Evolutionary conservation across 1,139 yeast species (phyloP).

Genomic region (Yamadazyma siamensis): DNA sequence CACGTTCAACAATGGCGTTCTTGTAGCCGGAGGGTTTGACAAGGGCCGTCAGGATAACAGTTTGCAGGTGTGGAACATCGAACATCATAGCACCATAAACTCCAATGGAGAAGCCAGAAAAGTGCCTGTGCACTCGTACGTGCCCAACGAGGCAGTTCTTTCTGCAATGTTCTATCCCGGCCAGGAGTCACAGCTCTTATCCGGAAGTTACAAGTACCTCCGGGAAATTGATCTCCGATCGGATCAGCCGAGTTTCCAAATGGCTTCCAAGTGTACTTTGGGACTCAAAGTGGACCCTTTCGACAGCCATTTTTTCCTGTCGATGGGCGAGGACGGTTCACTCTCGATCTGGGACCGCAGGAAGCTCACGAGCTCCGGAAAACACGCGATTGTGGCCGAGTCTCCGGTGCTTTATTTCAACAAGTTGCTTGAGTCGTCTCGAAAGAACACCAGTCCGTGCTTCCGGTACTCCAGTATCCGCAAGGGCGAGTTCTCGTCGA

Average conservation of each 20-base stretch:
- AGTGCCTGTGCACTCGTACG: slow-evolving; percentile 57
- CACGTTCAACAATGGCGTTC: slow-evolving; percentile 61
- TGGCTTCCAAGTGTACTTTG: slow-evolving; percentile 71
- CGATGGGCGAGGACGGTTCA: slow-evolving; percentile 81
- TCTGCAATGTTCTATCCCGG: slow-evolving; percentile 68
- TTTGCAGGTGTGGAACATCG: slow-evolving; percentile 79
- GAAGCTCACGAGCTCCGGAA: slow-evolving; percentile 36
- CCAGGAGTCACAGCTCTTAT: slow-evolving; percentile 53
- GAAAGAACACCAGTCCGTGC: slow-evolving; percentile 60
- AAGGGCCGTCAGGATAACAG: slow-evolving; percentile 77
- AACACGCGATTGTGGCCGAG: slow-evolving; percentile 27
- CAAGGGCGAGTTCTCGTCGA: slow-evolving; percentile 72
- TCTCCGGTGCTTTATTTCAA: slow-evolving; percentile 66
- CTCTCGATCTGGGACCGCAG: slow-evolving; percentile 87
- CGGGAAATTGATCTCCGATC: slow-evolving; percentile 75
- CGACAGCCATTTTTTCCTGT: slow-evolving; percentile 59
- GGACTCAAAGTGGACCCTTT: slow-evolving; percentile 71
- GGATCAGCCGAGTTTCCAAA: slow-evolving; percentile 68
- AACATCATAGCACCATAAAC: slow-evolving; percentile 33
- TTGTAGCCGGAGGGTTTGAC: slow-evolving; percentile 78
- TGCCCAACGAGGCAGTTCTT: slow-evolving; percentile 72
- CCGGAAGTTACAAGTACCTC: slow-evolving; percentile 75
- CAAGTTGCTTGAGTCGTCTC: slow-evolving; percentile 63
- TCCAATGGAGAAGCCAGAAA: slow-evolving; percentile 25
- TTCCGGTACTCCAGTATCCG: slow-evolving; percentile 69